Evolutionary conservation across 2,329 filamentous ascomycete species (phyloP).

Genomic region (Trichophyton benhamiae): DNA sequence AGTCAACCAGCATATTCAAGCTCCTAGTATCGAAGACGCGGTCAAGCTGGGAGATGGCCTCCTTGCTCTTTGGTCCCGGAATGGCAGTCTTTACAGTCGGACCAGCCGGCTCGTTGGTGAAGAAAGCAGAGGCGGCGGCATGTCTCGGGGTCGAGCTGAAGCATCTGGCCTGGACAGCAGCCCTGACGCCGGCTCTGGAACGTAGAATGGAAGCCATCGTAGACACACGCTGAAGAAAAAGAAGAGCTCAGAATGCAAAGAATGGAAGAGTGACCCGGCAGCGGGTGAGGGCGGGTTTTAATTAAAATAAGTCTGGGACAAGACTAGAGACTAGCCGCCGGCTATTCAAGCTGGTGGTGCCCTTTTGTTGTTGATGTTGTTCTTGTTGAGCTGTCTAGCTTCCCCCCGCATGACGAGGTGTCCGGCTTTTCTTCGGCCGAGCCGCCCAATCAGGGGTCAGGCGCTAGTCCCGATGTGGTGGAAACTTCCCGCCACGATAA

Average conservation of each 20-base stretch:
- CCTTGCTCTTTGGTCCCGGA: constrained; percentile 63
- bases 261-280: not conserved
- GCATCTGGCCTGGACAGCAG: constrained; percentile 12
- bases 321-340: not conserved
- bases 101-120: constrained; percentile 46
- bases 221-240: not conserved
- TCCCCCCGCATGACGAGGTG: not conserved
- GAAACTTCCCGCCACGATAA: not conserved
- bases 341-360: no score
- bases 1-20: constrained; percentile 72
- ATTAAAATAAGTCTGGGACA: not conserved
- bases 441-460: not conserved
- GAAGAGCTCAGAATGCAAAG: not conserved
- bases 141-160: constrained; percentile 8
- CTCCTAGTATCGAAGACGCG: constrained; percentile 75
- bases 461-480: not conserved
- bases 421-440: not conserved
- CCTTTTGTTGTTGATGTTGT: not conserved
- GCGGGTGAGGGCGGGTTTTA: not conserved
- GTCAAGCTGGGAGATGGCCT: constrained; percentile 57
- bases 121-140: constrained; percentile 31
- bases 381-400: not conserved
- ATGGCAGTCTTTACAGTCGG: constrained; percentile 48
- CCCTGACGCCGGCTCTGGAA: constrained; percentile 25
- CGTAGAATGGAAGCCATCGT: constrained; percentile 29